Base-by-base conservation (phyloP, 495 filamentous ascomycete genomes). In the Pyrenopolyporus hunteri region DNA sequence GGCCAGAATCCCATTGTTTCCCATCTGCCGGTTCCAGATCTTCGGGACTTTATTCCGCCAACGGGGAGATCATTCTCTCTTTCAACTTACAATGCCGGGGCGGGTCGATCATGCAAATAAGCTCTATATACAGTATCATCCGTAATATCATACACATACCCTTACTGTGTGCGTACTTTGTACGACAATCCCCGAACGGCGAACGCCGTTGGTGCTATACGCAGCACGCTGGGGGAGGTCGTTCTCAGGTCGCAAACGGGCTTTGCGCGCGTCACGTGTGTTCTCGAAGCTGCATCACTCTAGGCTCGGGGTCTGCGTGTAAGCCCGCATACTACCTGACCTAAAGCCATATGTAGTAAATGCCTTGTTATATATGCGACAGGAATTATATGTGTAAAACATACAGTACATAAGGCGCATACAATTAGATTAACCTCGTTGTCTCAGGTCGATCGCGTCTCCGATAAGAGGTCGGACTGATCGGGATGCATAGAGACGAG, bases 1-100 rank as follows among this genome's bases (percentile, higher is more conserved):
- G 49, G 62, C 63, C 33, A 66, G 56, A 60, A 22, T 52, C 14
- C 35, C 44, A 50, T 43, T 20, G 11, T 47, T 8, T 28, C 32
- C 13, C 19, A 57, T 58, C 60, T 64, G 32, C 49, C 50, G 44
- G 56, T 59, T 65, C 62, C 55, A 59, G 62, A 65, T 54, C 50
- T 40, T 16, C 55, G 54, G 61, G 49, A 32, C 35, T 51, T 42
- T 10, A 39, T 45, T 56, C 46, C 46, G 17, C 54, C 47, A 60
- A 57, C 56, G n/a, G n/a, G n/a, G n/a, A n/a, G n/a, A n/a, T n/a
- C n/a, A n/a, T n/a, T n/a, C n/a, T 22, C 4, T 4, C 19, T 40
- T 23, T 40, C 17, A 11, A 33, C 14, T 13, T 33, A 10, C 19
- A 42, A 42, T 42, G 19, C 37, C 37, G 43, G 6, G 6, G 22